Conservation (phyloP, 257 asterid species). For the Solanum lignicaule region DNA sequence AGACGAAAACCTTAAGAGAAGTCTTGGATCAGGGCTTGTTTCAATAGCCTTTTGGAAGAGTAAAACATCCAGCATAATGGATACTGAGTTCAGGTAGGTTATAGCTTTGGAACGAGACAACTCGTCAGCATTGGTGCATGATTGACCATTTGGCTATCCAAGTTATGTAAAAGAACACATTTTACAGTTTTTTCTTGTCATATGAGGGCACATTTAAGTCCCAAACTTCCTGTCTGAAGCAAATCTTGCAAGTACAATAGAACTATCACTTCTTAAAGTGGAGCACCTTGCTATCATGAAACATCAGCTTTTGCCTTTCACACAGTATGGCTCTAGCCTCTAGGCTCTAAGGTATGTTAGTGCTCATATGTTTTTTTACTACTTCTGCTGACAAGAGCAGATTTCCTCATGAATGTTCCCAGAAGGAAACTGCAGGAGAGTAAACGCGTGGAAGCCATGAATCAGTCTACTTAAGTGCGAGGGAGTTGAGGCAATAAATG, state of each 20-base stretch:
- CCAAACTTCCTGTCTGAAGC: not conserved
- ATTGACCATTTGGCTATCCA: not conserved
- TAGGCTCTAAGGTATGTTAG: not conserved
- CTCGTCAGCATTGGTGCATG: not conserved
- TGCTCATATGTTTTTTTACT: not conserved
- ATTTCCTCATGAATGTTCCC: not conserved
- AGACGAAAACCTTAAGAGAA: not conserved
- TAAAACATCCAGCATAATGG: no score
- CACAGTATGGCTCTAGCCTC: not conserved
- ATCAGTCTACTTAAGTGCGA: not conserved
- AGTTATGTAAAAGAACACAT: not conserved
- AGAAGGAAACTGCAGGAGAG: not conserved
- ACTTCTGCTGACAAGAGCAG: not conserved
- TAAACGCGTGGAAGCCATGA: not conserved
- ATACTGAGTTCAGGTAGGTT: not conserved
- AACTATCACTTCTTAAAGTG: not conserved
- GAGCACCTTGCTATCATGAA: not conserved
- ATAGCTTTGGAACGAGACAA: not conserved
- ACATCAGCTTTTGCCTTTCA: not conserved
- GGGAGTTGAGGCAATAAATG: not conserved
- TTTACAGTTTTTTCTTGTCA: not conserved
- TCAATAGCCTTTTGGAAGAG: not conserved
- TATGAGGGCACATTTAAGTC: not conserved
- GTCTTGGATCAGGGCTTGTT: not conserved
- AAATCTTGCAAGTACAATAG: not conserved